phyloP scores from a whole-genome alignment of 2,329 filamentous ascomycete species.

The Fusarium sp. region DNA sequence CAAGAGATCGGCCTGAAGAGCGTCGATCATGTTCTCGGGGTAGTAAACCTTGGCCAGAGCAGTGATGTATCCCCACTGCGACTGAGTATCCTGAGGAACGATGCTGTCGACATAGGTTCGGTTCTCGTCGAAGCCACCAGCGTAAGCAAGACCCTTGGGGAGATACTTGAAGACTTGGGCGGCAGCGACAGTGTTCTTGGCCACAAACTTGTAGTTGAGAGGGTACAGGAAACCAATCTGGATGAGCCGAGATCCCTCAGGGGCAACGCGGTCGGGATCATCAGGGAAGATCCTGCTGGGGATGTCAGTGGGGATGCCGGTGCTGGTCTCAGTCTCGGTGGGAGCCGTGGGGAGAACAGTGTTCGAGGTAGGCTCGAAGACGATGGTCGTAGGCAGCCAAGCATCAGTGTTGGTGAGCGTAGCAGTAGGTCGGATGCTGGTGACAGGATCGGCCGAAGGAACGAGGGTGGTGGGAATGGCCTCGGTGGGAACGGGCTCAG shows the following conservation, averaged over 20 bases:
- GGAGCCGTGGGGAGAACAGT: constrained; percentile 43
- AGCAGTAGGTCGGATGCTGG: constrained; percentile 56
- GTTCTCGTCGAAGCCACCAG: constrained; percentile 64
- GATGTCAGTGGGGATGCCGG: constrained; percentile 72
- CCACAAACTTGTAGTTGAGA: constrained; percentile 88
- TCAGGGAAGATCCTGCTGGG: constrained; percentile 82
- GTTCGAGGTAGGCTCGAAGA: constrained; percentile 61
- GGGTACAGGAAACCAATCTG: constrained; percentile 86
- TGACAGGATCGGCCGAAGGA: constrained; percentile 44
- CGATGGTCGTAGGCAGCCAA: constrained; percentile 71
- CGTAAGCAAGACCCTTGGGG: constrained; percentile 76
- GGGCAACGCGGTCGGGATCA: constrained; percentile 62
- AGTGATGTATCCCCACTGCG: constrained; percentile 80
- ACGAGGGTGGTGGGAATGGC: constrained; percentile 34
- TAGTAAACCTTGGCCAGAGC: constrained; percentile 79
- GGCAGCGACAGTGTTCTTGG: constrained; percentile 75
- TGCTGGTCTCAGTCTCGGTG: constrained; percentile 57
- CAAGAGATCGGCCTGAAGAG: constrained; percentile 75
- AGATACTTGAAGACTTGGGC: constrained; percentile 87
- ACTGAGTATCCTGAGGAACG: constrained; percentile 79
- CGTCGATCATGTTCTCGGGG: constrained; percentile 75
- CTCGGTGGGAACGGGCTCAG: constrained; percentile 4
- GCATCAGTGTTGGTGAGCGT: constrained; percentile 58
- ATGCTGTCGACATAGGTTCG: constrained; percentile 77
- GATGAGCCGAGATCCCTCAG: constrained; percentile 76